Percentiles rank a stretch among this genome's conserved stretches.
Evolutionary conservation across 257 asterid genomes (phyloP).

Genomic region (Buddleja alternifolia): DNA sequence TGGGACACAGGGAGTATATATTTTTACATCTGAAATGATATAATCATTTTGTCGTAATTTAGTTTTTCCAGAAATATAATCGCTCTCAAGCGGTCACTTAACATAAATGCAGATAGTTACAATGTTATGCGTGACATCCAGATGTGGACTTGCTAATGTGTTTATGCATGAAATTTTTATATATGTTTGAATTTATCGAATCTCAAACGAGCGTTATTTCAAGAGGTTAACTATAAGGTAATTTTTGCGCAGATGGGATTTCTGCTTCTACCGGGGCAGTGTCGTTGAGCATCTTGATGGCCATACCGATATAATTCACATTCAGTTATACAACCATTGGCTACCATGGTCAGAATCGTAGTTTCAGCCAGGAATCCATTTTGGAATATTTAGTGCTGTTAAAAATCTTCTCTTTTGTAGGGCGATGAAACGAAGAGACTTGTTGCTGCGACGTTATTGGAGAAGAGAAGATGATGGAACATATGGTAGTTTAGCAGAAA

Average conservation of each 20-base stretch:
- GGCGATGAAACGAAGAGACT: constrained; percentile 85
- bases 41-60: too few relatives aligned
- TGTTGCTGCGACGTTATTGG: constrained; percentile 88
- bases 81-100: neutral
- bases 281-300: constrained; percentile 93
- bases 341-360: constrained; percentile 68
- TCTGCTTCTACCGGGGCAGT: constrained; percentile 67
- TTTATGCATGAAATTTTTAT: neutral
- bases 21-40: too few relatives aligned
- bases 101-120: neutral
- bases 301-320: constrained; percentile 84
- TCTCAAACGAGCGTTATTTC: neutral
- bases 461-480: constrained; percentile 97
- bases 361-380: constrained; percentile 13
- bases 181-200: too few relatives aligned
- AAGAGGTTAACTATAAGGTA: constrained; percentile 13
- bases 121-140: neutral
- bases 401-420: constrained; percentile 43
- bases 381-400: constrained; percentile 26
- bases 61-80: too few relatives aligned
- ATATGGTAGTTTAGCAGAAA: constrained; percentile 54
- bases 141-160: neutral
- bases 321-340: constrained; percentile 78
- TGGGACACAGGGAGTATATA: too few relatives aligned
- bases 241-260: constrained; percentile 83